Percentiles rank a stretch among this genome's conserved stretches.
These are phyloP conservation scores for Tanozyma kutaoensis DNA, from an alignment of 805 yeast genomes.

Conservation along the genomic window DNA sequence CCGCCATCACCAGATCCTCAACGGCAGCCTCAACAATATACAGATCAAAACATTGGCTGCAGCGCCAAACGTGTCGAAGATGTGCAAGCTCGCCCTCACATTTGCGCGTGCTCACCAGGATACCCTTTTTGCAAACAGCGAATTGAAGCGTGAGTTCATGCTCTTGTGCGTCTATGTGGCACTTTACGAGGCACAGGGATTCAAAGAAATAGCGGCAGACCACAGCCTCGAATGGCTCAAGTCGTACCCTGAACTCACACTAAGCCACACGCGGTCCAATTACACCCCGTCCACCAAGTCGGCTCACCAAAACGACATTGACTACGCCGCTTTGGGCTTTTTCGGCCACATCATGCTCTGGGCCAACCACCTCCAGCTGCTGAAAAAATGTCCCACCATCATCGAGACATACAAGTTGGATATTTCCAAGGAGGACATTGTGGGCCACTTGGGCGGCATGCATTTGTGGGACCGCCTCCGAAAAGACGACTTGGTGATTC, in stretches of 20 bases:
- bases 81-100: conserved; percentile 13
- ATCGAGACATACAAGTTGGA: conserved; percentile 9
- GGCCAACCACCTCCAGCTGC: conserved; percentile 15
- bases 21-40: conserved; percentile 18
- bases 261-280: conserved; percentile 18
- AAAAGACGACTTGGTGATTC: conserved; percentile 16
- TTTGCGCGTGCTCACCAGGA: conserved; percentile 12
- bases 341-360: conserved; percentile 25
- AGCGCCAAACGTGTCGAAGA: conserved; percentile 17
- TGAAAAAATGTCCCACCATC: conserved; percentile 2
- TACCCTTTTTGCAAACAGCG: conserved; percentile 11
- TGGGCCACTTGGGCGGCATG: conserved; percentile 20
- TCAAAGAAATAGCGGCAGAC: conserved; percentile 11
- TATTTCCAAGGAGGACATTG: conserved; percentile 6
- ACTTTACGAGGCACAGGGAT: conserved; percentile 21
- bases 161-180: conserved; percentile 20
- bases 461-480: conserved; percentile 27
- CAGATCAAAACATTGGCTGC: conserved; percentile 21
- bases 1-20: conserved; percentile 19
- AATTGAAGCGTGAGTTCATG: conserved; percentile 11
- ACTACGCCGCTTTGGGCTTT: conserved; percentile 22
- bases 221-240: conserved; percentile 15
- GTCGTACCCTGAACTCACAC: conserved; percentile 15
- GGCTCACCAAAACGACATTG: conserved; percentile 21
- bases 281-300: conserved; percentile 19